Evolutionary conservation across 495 filamentous ascomycete species (phyloP), one percentile per base, ranked within the genome.

Genomic region (Cryomyces antarcticus): DNA sequence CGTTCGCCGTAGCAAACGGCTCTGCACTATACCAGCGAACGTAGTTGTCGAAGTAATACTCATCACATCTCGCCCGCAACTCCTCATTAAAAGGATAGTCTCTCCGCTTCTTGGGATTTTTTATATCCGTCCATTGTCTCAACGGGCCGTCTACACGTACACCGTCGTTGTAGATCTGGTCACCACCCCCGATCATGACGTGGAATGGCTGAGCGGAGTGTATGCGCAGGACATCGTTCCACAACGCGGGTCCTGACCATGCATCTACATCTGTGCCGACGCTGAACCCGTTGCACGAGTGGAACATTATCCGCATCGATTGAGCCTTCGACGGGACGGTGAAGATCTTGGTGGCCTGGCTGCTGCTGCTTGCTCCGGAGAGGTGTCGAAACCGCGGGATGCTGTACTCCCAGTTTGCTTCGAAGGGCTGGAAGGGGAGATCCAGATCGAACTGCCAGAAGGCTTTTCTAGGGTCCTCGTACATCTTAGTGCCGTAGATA

Each of bases 211-310:
- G 66, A 59, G 78, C 62, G 27, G 60, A 58, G 45, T 81, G 73
- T 28, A 75, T 63, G 42, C 85, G 70, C 52, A 86, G 57, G 9
- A 92, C 87, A 51, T 94, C 86, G 49, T 92, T 88, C 88, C 88
- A 94, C 42, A 94, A 67, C 12, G 73, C 78, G 7, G 78, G 75
- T 0, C 88, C 88, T 37, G 75, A 72, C 74, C 77, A 94, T 31
- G 75, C 78, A 2, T 83, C 71, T 61, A 87, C 78, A 56, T 94
- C 80, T 5, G 84, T 93, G 38, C 85, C 86, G 28, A 94, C 82
- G 36, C 81, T 88, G 61, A 96, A 94, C 39, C 88, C 88, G 62
- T 94, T 96, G 62, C 86, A 94, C 28, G 83, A 93, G 62, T 93
- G 78, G 62, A 96, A 94, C 69, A 94, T 83, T 46, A 93, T 80